Evolutionary conservation across 1,139 yeast genomes (phyloP), one percentile per base, ranked within the genome.

Genomic region (Pichia terricola): DNA sequence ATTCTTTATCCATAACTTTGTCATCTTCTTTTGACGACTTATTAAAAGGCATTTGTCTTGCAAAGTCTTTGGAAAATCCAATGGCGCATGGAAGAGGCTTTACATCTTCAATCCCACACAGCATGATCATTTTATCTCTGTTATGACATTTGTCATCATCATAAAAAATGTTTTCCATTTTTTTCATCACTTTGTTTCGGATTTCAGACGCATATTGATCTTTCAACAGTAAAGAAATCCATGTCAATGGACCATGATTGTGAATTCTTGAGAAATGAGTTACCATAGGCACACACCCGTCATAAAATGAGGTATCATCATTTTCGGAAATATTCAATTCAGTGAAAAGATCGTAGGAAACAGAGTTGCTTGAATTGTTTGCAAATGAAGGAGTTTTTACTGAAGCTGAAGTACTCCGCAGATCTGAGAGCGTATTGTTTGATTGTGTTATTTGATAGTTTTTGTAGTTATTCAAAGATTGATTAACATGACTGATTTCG

Each of bases 221-320:
- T 45, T 69, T 69, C 46, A 68, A 68, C 9, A 65, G 47, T 60
- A 75, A 42, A 0, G 77, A 65, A 2, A 70, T 55, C 75, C 77
- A 72, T 0, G 76, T 58, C 44, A 73, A 65, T 0, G 78, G 77
- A 0, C 79, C 79, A 54, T 67, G 69, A 45, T 69, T 70, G 32
- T 68, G 59, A 42, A 71, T 56, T 38, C 71, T 56, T 4, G 65
- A 61, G 40, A 63, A 68, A 36, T 67, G 63, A 6, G 64, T 56
- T 47, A 68, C 65, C 32, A 73, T 59, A 0, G 77, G 64, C 8
- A 68, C 57, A 48, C 67, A 70, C 5, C 68, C 68, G 32, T 65
- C 70, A 53, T 63, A 71, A 45, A 73, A 69, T 47, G 70, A 66
- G 38, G 72, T 66, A 0, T 28, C 35, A 26, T 56, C 62, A 31